Percentiles rank a stretch among this genome's conserved stretches.
Evolutionary conservation across 495 filamentous ascomycete species (phyloP).

Genomic region (Penicillium pulvis): DNA sequence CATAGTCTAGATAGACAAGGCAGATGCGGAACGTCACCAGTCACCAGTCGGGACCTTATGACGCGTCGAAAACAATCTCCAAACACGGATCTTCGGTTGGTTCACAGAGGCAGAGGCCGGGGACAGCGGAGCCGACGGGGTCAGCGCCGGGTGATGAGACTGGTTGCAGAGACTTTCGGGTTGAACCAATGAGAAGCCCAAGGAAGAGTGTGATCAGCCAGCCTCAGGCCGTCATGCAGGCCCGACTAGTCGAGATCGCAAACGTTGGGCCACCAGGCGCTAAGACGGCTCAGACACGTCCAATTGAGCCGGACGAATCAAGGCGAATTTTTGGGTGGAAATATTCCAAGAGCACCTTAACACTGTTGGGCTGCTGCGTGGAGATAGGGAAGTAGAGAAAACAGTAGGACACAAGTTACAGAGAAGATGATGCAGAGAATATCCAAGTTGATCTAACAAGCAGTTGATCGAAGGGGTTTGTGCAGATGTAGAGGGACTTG

Average conservation of each 20-base stretch:
- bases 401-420: background rate
- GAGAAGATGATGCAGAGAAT: background rate
- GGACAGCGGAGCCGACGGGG: slow-evolving; percentile 10
- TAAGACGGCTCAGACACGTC: slow-evolving; percentile 24
- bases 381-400: background rate
- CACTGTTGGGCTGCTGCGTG: background rate
- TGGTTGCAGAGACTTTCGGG: slow-evolving; percentile 23
- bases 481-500: background rate
- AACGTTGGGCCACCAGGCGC: slow-evolving; percentile 33
- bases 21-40: slow-evolving; percentile 15
- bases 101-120: background rate
- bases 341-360: slow-evolving; percentile 14
- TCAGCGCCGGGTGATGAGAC: slow-evolving; percentile 19
- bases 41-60: slow-evolving; percentile 23
- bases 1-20: slow-evolving; percentile 43
- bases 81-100: background rate
- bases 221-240: slow-evolving; percentile 32
- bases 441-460: slow-evolving; percentile 5
- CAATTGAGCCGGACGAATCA: slow-evolving; percentile 22
- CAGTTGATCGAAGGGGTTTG: background rate
- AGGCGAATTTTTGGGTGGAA: slow-evolving; percentile 14
- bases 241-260: slow-evolving; percentile 19
- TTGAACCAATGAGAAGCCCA: slow-evolving; percentile 20
- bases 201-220: slow-evolving; percentile 16
- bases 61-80: slow-evolving; percentile 26